phyloP scores from a whole-genome alignment of 169 alveolate species.

The Babesia caballi region DNA sequence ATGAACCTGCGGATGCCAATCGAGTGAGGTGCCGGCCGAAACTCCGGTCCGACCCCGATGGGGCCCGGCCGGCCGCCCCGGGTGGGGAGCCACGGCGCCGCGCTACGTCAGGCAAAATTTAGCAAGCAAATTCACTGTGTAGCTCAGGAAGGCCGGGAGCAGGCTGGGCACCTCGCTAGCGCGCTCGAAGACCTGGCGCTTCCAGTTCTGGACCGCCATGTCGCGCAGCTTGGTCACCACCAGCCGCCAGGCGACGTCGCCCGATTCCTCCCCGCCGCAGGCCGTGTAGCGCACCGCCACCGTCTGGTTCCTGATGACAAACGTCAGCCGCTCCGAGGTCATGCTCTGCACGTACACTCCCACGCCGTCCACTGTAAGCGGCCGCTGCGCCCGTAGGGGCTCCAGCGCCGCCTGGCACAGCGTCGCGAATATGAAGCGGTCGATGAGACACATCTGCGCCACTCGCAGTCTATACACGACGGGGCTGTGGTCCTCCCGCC shows the following conservation, averaged over 20 bases:
- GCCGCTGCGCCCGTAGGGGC: constrained; percentile 6
- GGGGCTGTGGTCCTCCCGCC: constrained; percentile 4
- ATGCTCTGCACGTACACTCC: constrained; percentile 34
- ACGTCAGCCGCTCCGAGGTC: constrained; percentile 22
- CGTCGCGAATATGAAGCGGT: constrained; percentile 41
- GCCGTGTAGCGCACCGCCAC: constrained; percentile 35
- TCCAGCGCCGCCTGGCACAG: constrained; percentile 37
- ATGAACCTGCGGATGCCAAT: constrained; percentile 2
- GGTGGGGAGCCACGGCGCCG: constrained; percentile 6
- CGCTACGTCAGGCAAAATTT: not conserved
- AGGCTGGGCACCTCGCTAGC: not conserved
- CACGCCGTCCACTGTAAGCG: constrained; percentile 5
- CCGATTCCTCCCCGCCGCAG: constrained; percentile 27
- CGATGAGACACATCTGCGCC: constrained; percentile 57
- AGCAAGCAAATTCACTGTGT: constrained; percentile 17
- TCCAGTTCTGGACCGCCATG: constrained; percentile 55
- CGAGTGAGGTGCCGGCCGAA: not conserved
- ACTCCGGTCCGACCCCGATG: not conserved
- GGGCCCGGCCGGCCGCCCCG: constrained; percentile 19
- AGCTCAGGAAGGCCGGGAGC: constrained; percentile 11
- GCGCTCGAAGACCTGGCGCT: constrained; percentile 33
- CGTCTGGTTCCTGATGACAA: not conserved
- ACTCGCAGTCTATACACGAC: constrained; percentile 24
- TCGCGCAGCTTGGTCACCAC: constrained; percentile 48
- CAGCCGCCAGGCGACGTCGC: constrained; percentile 59